Base-by-base conservation (phyloP, 108 stramenopile genomes). In the Cylindrotheca closterium region DNA sequence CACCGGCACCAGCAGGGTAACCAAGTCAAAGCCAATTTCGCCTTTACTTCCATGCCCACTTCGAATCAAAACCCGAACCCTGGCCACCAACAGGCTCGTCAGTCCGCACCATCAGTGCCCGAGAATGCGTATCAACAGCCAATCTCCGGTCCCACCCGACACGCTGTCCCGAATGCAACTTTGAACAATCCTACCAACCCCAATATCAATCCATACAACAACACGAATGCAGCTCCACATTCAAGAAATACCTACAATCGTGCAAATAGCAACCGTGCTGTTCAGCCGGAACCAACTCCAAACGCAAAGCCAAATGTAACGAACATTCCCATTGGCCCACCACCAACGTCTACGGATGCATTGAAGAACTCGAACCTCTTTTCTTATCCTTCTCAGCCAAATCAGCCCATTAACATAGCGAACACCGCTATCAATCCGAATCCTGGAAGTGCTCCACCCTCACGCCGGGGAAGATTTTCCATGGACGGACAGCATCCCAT, bases 281-380 rank as follows among this genome's bases (percentile, higher is more conserved):
- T n/a, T n/a, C 42, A 45, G 42, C 42, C 42, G 12, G 15, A 45
- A 12, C 42, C 15, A 45, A 7, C 15, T 7, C 42, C 15, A 15
- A 15, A 12, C 15, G 12, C 12, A 12, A 7, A 45, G 42, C 15
- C 15, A 15, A 15, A 12, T 7, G 15, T 12, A 12, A 45, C 15
- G 15, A 45, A 12, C 42, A 45, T 45, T 45, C 15, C 42, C 15
- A 23, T 23, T 51, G 18, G 12, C n/a, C 51, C 63, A 10, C 63
- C 63, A 37, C 63, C 63, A 19, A 64, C 63, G 10, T 51, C 63
- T n/a, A 32, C 30, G 1, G 63, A 64, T 24, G 1, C 51, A 10
- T 31, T 64, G 1, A 15, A 51, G 23, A 64, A 54, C 22, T 32
- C 48, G 18, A 23, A 33, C 3, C 51, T 64, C 28, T 64, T 64